Conservation (phyloP, 176 grass and related monocot genomes). For the Carex littledalei region DNA sequence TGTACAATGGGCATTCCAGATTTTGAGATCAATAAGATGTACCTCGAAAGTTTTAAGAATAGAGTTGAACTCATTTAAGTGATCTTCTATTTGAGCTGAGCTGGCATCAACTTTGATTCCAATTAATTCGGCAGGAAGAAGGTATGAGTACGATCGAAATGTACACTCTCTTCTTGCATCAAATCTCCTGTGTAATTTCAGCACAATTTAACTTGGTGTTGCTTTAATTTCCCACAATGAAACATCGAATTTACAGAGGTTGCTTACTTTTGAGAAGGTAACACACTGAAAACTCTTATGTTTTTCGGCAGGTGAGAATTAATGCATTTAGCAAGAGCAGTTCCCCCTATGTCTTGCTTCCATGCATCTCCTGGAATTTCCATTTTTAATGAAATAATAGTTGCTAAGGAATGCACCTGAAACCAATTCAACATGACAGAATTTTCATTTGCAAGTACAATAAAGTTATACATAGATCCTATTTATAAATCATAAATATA, state of each 20-base stretch:
- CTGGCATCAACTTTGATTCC: conserved; percentile 59
- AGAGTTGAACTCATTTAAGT: conserved; percentile 60
- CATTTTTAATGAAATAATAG: conserved; percentile 93
- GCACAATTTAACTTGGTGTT: conserved; percentile 3
- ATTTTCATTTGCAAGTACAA: not conserved
- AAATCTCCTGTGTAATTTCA: conserved; percentile 49
- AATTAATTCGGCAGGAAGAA: conserved; percentile 89
- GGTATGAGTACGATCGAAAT: conserved; percentile 69
- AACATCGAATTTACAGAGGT: not conserved
- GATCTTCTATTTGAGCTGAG: conserved; percentile 51
- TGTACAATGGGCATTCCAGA: not conserved
- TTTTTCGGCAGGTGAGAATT: conserved; percentile 85
- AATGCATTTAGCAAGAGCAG: conserved; percentile 63
- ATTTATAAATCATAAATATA: not conserved
- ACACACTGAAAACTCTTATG: conserved; percentile 81
- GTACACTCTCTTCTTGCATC: conserved; percentile 86
- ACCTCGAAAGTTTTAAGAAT: conserved; percentile 80
- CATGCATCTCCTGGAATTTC: conserved; percentile 83
- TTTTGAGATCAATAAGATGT: conserved; percentile 17
- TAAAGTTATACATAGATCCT: not conserved
- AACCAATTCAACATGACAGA: conserved; percentile 22
- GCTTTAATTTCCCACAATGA: not conserved
- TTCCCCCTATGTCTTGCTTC: conserved; percentile 61
- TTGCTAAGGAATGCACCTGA: conserved; percentile 90
- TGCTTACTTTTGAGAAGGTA: conserved; percentile 72